Base-by-base conservation (phyloP, 1,139 yeast species). In the Lodderomyces pseudojiufengensis region DNA sequence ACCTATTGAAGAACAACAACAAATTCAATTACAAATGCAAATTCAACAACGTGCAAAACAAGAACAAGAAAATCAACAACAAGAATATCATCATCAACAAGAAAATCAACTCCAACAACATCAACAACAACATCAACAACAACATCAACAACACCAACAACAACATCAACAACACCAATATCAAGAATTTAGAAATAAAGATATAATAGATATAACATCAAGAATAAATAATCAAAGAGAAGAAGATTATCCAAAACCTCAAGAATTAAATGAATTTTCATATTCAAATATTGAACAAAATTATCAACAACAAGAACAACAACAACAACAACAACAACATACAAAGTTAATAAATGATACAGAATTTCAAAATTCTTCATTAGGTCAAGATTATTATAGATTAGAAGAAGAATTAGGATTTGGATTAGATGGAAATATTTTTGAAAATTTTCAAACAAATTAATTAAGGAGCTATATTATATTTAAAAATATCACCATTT, bases 1-100 rank as follows among this genome's bases (percentile, higher is more conserved):
- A 52, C 95, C 95, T 3, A 62, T 79, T 31, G 82, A 78, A 33
- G 86, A 80, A 43, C 85, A 81, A 48, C 79, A 76, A 42, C 69
- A 63, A 43, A 64, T 68, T 12, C 74, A 67, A 44, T 49, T 65
- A 29, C 68, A 65, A 44, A 38, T 57, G 27, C 74, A 67, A 40
- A 39, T 56, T 28, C 63, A 62, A 38, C 61, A 61, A 42, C 58
- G 55, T 24, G 63, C 59, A 35, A 52, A 53, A 37, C 61, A 59
- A 33, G 56, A 57, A 41, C 48, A 48, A 27, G 46, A 48, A 33
- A 45, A 48, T 21, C 37, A 39, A 27, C 48, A 49, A 33, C 44
- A 47, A 27, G 48, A 46, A 28, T 46, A 38, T 22, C 41, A 40
- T 21, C 45, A 48, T 24, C 43, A 47, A 28, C 46, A 44, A 25